Conservation (phyloP, 2,329 filamentous ascomycete genomes). For the Aureobasidium leucospermi region DNA sequence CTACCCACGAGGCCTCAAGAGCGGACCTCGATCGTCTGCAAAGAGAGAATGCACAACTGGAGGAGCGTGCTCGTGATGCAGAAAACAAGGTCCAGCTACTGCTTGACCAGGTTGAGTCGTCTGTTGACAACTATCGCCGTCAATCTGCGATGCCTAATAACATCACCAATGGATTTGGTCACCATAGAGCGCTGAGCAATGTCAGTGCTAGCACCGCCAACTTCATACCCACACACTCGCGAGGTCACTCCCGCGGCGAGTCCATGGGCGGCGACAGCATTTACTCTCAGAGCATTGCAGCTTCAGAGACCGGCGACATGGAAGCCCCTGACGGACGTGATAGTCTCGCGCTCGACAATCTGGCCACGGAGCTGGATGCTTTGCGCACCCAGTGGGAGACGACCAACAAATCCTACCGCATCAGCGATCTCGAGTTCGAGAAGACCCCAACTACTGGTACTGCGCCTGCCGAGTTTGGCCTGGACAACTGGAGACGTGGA, state of each 20-base stretch:
- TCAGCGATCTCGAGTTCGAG: conserved; percentile 54
- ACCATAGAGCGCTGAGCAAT: conserved; percentile 36
- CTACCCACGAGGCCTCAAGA: conserved; percentile 38
- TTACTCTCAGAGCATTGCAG: conserved; percentile 39
- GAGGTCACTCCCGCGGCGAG: conserved; percentile 47
- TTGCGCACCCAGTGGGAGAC: conserved; percentile 90
- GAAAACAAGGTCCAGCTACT: conserved; percentile 90
- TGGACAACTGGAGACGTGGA: conserved; percentile 10
- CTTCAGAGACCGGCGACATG: conserved; percentile 20
- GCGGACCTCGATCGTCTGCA: conserved; percentile 74
- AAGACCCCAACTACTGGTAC: conserved; percentile 12
- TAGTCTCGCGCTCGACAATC: conserved; percentile 72
- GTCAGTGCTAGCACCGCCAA: conserved; percentile 31
- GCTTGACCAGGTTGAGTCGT: conserved; percentile 87
- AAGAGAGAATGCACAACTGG: conserved; percentile 71
- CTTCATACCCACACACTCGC: conserved; percentile 19
- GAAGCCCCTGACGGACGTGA: conserved; percentile 39
- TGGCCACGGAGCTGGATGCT: conserved; percentile 82
- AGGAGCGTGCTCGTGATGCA: conserved; percentile 78
- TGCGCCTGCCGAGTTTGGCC: conserved; percentile 5
- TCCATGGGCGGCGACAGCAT: conserved; percentile 56
- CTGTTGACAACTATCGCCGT: conserved; percentile 89
- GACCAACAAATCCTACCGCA: conserved; percentile 87
- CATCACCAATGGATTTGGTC: conserved; percentile 33
- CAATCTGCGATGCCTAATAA: conserved; percentile 45